Base-by-base conservation (phyloP, 1,284 basidiomycete genomes). In the Rhodofomes roseus region DNA sequence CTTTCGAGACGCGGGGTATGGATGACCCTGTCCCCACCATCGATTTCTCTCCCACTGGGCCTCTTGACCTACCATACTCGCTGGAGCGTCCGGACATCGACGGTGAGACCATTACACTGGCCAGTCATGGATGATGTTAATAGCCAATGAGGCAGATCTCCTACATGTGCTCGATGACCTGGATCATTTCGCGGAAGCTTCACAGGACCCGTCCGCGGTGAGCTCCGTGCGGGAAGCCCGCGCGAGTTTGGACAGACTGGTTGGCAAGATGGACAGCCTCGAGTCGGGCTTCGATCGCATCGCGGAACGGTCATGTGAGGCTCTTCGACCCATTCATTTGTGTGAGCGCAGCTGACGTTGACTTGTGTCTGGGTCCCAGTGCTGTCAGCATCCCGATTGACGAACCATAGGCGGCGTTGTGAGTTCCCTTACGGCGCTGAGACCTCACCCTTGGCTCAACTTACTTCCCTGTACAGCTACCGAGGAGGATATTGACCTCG, bases 231-330 rank as follows among this genome's bases (percentile, higher is more conserved):
- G 77, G 14, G 86, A 88, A 65, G 83, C 89, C 29, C 81, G 84
- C 50, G 63, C 70, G 7, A 78, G 81, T 14, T 73, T 95, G 36
- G 84, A 90, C 61, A 88, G 83, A 68, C 77, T 91, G 12, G 78
- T 94, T 46, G 74, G 72, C 25, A 89, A 86, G 71, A 92, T 95
- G 84, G 89, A 94, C 63, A 79, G 79, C 25, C 75, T 93, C 12
- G 90, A 92, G 68, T 72, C 82, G 0, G 86, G 87, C 2, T 92
- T 95, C 67, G 92, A 94, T 65, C 81, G 85, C 60, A 86, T 93
- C 65, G 89, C 90, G 16, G 91, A 93, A 68, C 81, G 87, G 50
- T 90, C 90, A 59, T 74, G 92, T 93, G 69, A 62, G 89, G 46
- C 46, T 27, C 22, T 29, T 23, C 20, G 6, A 80, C 52, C 29